Evolutionary conservation across 768 basidiomycete genomes (phyloP), one percentile per base, ranked within the genome.

Genomic region (Termitomyces sp.): DNA sequence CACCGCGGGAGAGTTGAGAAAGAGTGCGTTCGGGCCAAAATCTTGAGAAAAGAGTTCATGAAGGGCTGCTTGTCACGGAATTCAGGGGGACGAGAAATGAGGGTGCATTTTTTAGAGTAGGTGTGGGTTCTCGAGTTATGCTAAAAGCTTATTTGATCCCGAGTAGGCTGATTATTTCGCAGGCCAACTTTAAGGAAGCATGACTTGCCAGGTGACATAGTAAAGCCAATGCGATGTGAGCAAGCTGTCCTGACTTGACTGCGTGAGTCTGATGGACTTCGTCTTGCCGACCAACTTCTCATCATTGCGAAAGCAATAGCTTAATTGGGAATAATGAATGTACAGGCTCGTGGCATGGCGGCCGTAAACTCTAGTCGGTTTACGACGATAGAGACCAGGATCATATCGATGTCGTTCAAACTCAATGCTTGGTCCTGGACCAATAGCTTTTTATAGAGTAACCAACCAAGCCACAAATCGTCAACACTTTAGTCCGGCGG

Each of bases 391-490:
- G 42, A 17, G 28, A 44, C 15, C 38, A 44, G 42, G 48, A 45
- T 51, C 35, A 51, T n/a, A 44, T 50, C 43, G 43, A 38, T 42
- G 35, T 45, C 55, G 10, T 37, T 50, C 49, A 45, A 44, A 56
- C 47, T 56, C 55, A 30, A 41, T 12, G 9, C 41, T 17, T 43
- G 5, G 40, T n/a, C 43, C 2, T 6, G 26, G 33, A 31, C 7
- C 15, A 10, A 11, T 5, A 10, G 40, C 28, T 45, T 33, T 30
- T 15, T 3, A 47, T 5, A 9, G 10, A 41, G n/a, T 31, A n/a
- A n/a, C n/a, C n/a, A 5, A 14, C 15, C n/a, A 30, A 43, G n/a
- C 31, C 19, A 21, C 21, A 19, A 17, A n/a, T 11, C 26, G 42
- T 33, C 42, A 50, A 31, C 14, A 10, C 42, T 31, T 47, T 19